A percentile compares a stretch with the other conserved stretches of the same genome.
phyloP scores from a whole-genome alignment of 495 filamentous ascomycete species.

The Xylaria intraflava region DNA sequence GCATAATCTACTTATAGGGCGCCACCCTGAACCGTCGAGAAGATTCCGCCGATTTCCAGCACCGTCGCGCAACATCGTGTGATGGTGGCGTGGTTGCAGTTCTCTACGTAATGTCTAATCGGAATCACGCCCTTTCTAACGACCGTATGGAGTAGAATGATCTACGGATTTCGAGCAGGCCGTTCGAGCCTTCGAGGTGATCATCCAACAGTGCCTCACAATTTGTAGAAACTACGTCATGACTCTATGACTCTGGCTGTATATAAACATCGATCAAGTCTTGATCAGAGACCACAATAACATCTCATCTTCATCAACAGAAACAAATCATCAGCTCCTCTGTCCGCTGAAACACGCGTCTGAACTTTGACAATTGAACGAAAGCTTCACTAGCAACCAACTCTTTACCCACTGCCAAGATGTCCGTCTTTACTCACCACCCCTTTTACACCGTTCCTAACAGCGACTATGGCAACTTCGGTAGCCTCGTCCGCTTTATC shows the following conservation, averaged over 20 bases:
- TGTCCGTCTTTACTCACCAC: constrained; percentile 59
- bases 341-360: background rate
- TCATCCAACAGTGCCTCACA: constrained; percentile 10
- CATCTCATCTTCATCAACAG: constrained; percentile 1
- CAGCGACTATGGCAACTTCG: constrained; percentile 38
- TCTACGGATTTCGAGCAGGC: constrained; percentile 16
- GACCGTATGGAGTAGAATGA: constrained; percentile 14
- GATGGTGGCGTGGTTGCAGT: background rate
- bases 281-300: constrained; percentile 7
- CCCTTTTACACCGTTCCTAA: constrained; percentile 40
- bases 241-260: constrained; percentile 5
- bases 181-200: constrained; percentile 9
- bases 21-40: no score
- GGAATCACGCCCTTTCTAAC: background rate
- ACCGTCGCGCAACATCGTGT: constrained; percentile 18
- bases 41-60: constrained; percentile 22
- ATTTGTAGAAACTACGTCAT: constrained; percentile 15
- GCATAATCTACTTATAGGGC: no score
- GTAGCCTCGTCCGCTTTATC: constrained; percentile 66
- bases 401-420: constrained; percentile 32
- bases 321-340: background rate
- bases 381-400: background rate
- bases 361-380: background rate
- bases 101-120: no score
- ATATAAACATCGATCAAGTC: constrained; percentile 18